These are phyloP conservation scores for Rhynchosporium graminicola DNA, from an alignment of 2,329 filamentous ascomycete genomes.

Conservation along the genomic window DNA sequence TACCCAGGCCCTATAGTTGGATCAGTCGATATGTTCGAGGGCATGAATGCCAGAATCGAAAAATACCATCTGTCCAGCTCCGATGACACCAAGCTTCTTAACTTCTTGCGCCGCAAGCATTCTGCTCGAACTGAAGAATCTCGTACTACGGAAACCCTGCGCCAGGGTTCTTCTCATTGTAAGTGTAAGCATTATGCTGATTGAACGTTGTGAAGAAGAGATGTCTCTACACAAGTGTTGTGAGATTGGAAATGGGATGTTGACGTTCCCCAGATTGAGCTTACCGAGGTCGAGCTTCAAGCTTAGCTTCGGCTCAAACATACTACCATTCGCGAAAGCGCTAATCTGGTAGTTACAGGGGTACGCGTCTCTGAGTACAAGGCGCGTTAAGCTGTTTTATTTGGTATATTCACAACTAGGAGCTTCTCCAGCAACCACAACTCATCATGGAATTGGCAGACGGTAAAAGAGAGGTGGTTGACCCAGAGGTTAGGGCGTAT, in stretches of 20 bases:
- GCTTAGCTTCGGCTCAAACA: constrained; percentile 27
- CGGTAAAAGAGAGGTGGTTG: constrained; percentile 63
- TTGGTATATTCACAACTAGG: constrained; percentile 3
- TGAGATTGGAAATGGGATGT: constrained; percentile 9
- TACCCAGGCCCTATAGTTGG: constrained; percentile 75
- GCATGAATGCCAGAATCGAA: not conserved
- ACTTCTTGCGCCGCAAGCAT: constrained; percentile 67
- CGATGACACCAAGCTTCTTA: constrained; percentile 86
- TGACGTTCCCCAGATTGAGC: constrained; percentile 24
- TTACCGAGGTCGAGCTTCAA: constrained; percentile 12
- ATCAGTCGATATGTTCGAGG: constrained; percentile 19
- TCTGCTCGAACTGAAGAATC: constrained; percentile 71
- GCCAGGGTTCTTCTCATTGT: constrained; percentile 33
- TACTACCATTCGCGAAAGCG: constrained; percentile 1
- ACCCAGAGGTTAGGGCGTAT: constrained; percentile 90
- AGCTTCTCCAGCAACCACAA: constrained; percentile 2
- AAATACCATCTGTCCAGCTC: constrained; percentile 90
- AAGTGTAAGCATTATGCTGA: constrained; percentile 35
- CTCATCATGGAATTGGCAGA: constrained; percentile 56
- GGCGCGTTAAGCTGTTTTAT: constrained; percentile 18
- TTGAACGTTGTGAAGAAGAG: constrained; percentile 5
- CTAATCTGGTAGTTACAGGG: constrained; percentile 18
- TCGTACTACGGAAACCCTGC: constrained; percentile 32
- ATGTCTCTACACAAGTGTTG: no score
- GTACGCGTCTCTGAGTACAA: constrained; percentile 23